phyloP scores from a whole-genome alignment of 495 filamentous ascomycete genomes.

The Clohesyomyces aquaticus region DNA sequence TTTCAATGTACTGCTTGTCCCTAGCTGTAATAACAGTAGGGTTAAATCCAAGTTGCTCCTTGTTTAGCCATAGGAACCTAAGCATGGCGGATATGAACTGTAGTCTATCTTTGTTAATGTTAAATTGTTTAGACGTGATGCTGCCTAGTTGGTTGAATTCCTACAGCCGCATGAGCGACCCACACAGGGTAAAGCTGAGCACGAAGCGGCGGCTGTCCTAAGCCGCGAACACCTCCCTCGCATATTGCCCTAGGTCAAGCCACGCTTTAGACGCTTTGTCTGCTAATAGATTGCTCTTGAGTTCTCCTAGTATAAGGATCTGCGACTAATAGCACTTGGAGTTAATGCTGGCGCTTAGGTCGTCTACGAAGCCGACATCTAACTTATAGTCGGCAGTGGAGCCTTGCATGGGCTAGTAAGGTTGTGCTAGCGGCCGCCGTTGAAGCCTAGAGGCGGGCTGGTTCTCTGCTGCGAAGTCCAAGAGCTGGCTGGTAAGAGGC shows the following conservation, averaged over 20 bases:
- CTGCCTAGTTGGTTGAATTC: constrained; percentile 55
- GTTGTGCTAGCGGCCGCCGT: constrained; percentile 21
- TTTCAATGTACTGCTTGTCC: constrained; percentile 49
- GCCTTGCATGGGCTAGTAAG: constrained; percentile 27
- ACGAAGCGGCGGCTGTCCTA: constrained; percentile 31
- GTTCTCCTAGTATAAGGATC: constrained; percentile 33
- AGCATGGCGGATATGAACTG: constrained; percentile 54
- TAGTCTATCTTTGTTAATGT: constrained; percentile 55
- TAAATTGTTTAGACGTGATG: constrained; percentile 53
- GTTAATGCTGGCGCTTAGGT: constrained; percentile 29
- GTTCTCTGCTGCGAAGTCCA: constrained; percentile 26
- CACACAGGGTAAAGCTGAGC: constrained; percentile 35
- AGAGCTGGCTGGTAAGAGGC: constrained; percentile 23
- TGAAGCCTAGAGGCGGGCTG: constrained; percentile 18
- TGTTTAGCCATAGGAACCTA: constrained; percentile 53
- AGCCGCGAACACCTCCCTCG: constrained; percentile 28
- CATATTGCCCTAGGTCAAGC: constrained; percentile 35
- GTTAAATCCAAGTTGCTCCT: constrained; percentile 55
- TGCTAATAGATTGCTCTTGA: constrained; percentile 31
- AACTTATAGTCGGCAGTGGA: constrained; percentile 36
- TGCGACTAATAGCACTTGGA: constrained; percentile 31
- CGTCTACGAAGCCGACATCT: constrained; percentile 33
- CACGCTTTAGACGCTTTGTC: constrained; percentile 31
- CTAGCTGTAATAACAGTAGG: constrained; percentile 49
- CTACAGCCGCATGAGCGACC: constrained; percentile 43